Conservation (phyloP, 2,329 filamentous ascomycete species). For the Ophiostoma ips region DNA sequence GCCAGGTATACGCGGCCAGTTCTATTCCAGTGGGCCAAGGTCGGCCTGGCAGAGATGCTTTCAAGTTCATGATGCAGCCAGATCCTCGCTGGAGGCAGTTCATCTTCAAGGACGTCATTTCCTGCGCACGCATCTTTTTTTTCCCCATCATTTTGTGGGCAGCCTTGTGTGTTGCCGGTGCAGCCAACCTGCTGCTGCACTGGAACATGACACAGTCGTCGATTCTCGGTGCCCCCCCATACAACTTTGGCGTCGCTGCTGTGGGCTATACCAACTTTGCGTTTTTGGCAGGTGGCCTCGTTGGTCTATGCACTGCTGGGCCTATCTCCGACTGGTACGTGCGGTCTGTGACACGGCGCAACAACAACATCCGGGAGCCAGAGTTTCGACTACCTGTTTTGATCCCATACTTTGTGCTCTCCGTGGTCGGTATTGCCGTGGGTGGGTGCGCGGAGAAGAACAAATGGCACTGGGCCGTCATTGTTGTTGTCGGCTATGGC, state of each 20-base stretch:
- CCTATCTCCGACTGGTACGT: conserved; percentile 25
- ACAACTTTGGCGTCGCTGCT: conserved; percentile 24
- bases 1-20: not conserved
- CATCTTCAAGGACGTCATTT: conserved; percentile 6
- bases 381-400: conserved; percentile 26
- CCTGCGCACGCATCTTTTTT: conserved; percentile 3
- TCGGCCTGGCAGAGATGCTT: not conserved
- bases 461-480: conserved; percentile 28
- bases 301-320: conserved; percentile 23
- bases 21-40: not conserved
- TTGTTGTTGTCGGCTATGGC: conserved; percentile 30
- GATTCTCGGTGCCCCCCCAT: conserved; percentile 25
- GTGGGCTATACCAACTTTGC: conserved; percentile 32
- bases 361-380: conserved; percentile 25
- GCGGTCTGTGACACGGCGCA: conserved; percentile 20
- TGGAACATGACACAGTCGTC: conserved; percentile 41
- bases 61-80: not conserved
- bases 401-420: conserved; percentile 25
- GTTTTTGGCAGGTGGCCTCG: conserved; percentile 22
- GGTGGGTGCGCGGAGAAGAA: conserved; percentile 18
- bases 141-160: conserved; percentile 7
- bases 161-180: not conserved
- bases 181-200: conserved; percentile 24
- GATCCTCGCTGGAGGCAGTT: conserved; percentile 4
- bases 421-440: conserved; percentile 27